Percentiles rank a stretch among this genome's conserved stretches.
These are phyloP conservation scores for Conoideocrella luteorostrata DNA, from an alignment of 2,329 filamentous ascomycete species.

Conservation along the genomic window DNA sequence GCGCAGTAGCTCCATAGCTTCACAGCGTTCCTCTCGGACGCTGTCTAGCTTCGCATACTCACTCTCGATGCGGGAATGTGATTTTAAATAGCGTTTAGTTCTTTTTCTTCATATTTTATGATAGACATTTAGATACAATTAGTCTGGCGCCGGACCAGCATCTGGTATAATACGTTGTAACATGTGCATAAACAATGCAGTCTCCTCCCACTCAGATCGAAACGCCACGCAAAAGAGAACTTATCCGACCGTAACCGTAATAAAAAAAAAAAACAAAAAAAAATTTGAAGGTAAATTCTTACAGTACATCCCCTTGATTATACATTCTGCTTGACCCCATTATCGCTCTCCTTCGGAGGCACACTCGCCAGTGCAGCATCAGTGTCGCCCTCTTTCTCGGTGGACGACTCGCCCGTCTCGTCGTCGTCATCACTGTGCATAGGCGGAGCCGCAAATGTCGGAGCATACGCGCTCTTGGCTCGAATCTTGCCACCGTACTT, in stretches of 20 bases:
- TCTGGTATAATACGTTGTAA: not conserved
- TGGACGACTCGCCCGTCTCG: constrained; percentile 9
- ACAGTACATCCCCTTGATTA: too few species aligned
- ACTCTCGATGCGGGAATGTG: too few species aligned
- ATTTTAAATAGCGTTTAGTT: too few species aligned
- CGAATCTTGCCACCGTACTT: constrained; percentile 54
- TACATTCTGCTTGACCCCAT: constrained; percentile 13
- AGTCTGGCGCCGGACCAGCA: too few species aligned
- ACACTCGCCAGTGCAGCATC: constrained; percentile 27
- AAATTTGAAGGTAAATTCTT: too few species aligned
- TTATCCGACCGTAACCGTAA: too few species aligned
- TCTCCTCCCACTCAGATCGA: not conserved
- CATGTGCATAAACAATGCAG: not conserved
- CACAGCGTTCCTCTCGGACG: too few species aligned
- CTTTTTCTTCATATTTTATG: too few species aligned
- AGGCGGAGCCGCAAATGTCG: constrained; percentile 28
- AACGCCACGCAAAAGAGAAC: not conserved
- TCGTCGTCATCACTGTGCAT: constrained; percentile 16
- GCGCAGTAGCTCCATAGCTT: too few species aligned
- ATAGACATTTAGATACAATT: too few species aligned
- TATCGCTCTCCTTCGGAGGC: constrained; percentile 24
- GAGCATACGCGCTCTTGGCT: constrained; percentile 48
- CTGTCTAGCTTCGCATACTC: too few species aligned
- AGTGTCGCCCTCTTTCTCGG: constrained; percentile 27
- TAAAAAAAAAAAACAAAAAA: too few species aligned